Base-by-base conservation (phyloP, 2,329 filamentous ascomycete genomes). In the Ascochyta pisi region DNA sequence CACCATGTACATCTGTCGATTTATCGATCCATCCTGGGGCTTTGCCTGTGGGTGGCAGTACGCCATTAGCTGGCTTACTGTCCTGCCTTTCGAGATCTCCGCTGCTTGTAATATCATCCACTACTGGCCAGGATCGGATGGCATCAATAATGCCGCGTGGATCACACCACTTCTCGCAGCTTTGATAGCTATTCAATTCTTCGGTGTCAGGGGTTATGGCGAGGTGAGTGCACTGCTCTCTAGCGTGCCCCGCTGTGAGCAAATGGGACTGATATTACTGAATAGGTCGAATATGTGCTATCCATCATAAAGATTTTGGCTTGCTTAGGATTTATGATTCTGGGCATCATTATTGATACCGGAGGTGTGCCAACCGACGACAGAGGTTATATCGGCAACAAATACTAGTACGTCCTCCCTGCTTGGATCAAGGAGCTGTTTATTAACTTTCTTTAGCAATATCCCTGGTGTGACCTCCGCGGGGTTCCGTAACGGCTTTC, bases 281-380 rank as follows among this genome's bases (percentile, higher is more conserved):
- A 13, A 26, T 35, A 58, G 55, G 55, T 58, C 59, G 85, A 88
- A 65, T 87, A 86, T 60, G 56, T 83, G 23, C 80, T 87, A 19
- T 80, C 79, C 60, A 75, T 82, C 53, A 79, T 87, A 68, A 88
- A 88, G 71, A 79, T 88, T 62, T 65, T 76, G 12, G 84, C 86
- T 41, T 82, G 83, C 65, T 76, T 83, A 9, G 86, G 86, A 5
- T 89, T 89, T 70, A 89, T 89, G 69, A 81, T 89, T 61, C 75
- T 88, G 24, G 85, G 83, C 40, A 85, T 88, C 50, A 73, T 87
- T 52, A 81, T 87, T 65, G 81, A 86, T 69, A 79, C 76, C 50
- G 85, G 85, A 39, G 85, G 83, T 47, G 86, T 85, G 1, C 85
- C 86, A 3, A 79, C 76, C 0, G 75, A 83, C 54, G 63, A 80